Base-by-base conservation (phyloP, 2,329 filamentous ascomycete genomes). In the Ophiosphaerella herpotricha region DNA sequence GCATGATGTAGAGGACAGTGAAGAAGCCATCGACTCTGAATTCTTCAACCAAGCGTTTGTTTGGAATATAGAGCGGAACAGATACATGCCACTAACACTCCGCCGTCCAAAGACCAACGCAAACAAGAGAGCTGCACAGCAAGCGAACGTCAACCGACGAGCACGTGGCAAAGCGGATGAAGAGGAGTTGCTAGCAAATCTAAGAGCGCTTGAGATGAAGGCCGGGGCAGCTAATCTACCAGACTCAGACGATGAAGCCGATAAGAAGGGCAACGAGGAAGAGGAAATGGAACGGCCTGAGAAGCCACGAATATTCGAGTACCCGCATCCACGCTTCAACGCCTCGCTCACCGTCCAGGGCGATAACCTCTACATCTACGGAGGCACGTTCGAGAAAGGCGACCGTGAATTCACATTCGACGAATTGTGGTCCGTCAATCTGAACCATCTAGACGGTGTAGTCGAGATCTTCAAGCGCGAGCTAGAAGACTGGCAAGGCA, bases 321-420 rank as follows among this genome's bases (percentile, higher is more conserved):
- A 95, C 69, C 94, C 94, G 3, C 92, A 97, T 64, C 82, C 86
- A 14, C 83, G 94, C 43, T 99, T 99, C 77, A 97, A 97, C 62
- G 87, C 91, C 1, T 89, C 94, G 60, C 77, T 97, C 34, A 85
- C 93, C 0, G 90, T 97, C 0, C 92, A 97, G 74, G 90, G 92
- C 58, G 94, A 99, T 70, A 85, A 90, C 7, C 80, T 97, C 1
- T 99, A 93, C 75, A 90, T 97, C 46, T 97, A 95, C 66, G 92
- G 94, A 26, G 94, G 94, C 14, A 99, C 93, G 0, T 97, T 89
- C 64, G 94, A 99, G 70, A 94, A 96, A 70, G 93, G 90, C 14
- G 94, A 99, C 65, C 84, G 90, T 18, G 94, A 99, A 73, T 96
- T 89, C 66, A 97, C 92, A 0, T 96, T 97, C 73, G 92, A 97